Evolutionary conservation across 768 basidiomycete genomes (phyloP), one percentile per base, ranked within the genome.

Genomic region (Kwoniella dendrophila): DNA sequence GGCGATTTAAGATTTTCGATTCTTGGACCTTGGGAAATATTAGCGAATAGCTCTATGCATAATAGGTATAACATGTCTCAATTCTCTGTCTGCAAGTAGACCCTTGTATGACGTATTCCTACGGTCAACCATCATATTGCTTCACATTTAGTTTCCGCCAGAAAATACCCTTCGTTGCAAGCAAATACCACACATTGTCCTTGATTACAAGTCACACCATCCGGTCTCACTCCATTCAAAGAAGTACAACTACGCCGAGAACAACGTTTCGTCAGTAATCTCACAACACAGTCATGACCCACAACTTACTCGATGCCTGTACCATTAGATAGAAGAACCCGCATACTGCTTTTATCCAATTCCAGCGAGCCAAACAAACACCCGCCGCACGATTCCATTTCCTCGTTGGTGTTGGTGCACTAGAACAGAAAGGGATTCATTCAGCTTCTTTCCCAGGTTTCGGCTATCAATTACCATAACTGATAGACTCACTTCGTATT

Each of bases 371-470:
- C 55, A 26, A 32, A 56, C 20, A 56, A 18, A 11, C 55, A 56
- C 24, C 55, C 55, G 8, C 55, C 55, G 26, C 55, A 56, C 7
- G 55, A 56, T 29, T 56, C 55, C 14, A 56, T n/a, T 22, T 56
- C 55, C 20, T 56, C 26, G 24, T 44, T 33, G 18, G 26, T 47
- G 30, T 45, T 30, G 43, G 47, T 56, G n/a, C 55, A 56, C 55
- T 56, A 22, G 16, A 27, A 20, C n/a, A 50, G 18, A 8, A 50
- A 32, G 48, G 10, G 22, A 2, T 5, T 16, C 7, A n/a, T 11
- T 51, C 33, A 51, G 7, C 29, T 34, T 49, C 7, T 6, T 32
- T 10, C n/a, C n/a, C n/a, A n/a, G n/a, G 4, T 4, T 29, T 33
- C 30, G 32, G 11, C 5, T 14, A 6, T 6, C 5, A 33, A 6